Percentiles rank a stretch among this genome's conserved stretches.
These are phyloP conservation scores for Favolaschia claudopus DNA, from an alignment of 768 basidiomycete genomes.

Conservation along the genomic window DNA sequence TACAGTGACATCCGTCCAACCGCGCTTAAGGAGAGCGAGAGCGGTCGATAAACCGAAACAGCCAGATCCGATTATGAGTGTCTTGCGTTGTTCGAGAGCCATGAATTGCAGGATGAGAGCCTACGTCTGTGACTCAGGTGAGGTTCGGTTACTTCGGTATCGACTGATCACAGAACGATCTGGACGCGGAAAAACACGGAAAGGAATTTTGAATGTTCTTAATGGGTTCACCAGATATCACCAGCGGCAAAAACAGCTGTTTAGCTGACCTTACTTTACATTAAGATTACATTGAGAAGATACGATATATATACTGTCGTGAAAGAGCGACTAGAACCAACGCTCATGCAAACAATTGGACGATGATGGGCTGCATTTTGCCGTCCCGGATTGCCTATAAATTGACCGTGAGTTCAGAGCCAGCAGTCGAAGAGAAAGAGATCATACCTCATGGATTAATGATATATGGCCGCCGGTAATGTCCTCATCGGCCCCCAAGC, in stretches of 20 bases:
- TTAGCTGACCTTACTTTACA: too few species aligned
- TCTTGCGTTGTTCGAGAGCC: constrained; percentile 36
- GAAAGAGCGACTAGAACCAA: not conserved
- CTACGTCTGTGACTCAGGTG: too few species aligned
- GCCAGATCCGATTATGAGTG: constrained; percentile 82
- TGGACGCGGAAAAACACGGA: too few species aligned
- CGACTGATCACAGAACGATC: too few species aligned
- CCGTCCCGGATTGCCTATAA: constrained; percentile 59
- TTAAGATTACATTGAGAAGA: too few species aligned
- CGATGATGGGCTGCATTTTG: constrained; percentile 54
- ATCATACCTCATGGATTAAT: constrained; percentile 75
- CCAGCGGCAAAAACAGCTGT: too few species aligned
- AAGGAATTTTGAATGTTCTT: not conserved
- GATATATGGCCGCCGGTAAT: constrained; percentile 77
- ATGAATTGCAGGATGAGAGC: constrained; percentile 33
- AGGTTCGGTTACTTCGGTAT: too few species aligned
- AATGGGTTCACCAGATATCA: not conserved
- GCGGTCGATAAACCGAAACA: constrained; percentile 91
- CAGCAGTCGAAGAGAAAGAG: constrained; percentile 29
- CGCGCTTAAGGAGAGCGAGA: constrained; percentile 73
- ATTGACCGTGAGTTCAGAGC: not conserved
- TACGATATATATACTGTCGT: too few species aligned
- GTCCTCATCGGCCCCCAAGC: constrained; percentile 70
- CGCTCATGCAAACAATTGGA: constrained; percentile 45
- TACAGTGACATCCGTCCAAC: constrained; percentile 75